phyloP scores from a whole-genome alignment of 139 green algal species.

The Chlorella sp. region DNA sequence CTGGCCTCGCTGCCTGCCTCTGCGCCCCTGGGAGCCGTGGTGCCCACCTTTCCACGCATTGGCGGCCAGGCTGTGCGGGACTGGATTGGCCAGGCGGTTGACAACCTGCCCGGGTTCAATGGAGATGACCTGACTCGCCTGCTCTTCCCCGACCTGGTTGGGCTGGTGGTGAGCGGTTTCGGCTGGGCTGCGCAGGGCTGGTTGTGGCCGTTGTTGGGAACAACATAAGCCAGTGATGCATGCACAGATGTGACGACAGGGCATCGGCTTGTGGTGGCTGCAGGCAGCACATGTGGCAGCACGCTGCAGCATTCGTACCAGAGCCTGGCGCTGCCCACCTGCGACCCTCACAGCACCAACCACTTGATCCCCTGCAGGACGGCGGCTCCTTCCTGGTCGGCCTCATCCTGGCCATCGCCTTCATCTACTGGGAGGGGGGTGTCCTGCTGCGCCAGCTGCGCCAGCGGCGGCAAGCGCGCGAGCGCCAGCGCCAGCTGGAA shows the following conservation, averaged over 20 bases:
- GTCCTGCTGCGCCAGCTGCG: conserved; percentile 5
- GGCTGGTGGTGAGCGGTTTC: neutral
- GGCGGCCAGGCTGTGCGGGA: conserved; percentile 11
- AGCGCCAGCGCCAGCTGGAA: neutral
- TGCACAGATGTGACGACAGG: too few species aligned
- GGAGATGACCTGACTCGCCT: conserved; percentile 26
- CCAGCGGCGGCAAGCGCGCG: neutral
- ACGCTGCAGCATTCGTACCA: too few species aligned
- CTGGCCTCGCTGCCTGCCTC: neutral
- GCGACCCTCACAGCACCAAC: too few species aligned
- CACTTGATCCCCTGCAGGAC: neutral
- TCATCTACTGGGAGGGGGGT: conserved; percentile 35
- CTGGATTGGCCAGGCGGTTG: conserved; percentile 23
- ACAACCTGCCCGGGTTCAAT: conserved; percentile 30
- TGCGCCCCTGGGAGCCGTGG: neutral
- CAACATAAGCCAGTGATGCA: too few species aligned
- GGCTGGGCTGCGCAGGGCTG: too few species aligned
- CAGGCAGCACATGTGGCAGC: too few species aligned
- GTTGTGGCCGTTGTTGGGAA: too few species aligned
- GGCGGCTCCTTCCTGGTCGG: neutral
- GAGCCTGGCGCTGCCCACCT: too few species aligned
- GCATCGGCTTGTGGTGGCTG: too few species aligned
- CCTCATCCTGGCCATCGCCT: conserved; percentile 9
- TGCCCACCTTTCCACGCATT: conserved; percentile 30
- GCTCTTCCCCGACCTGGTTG: conserved; percentile 34